Conservation (phyloP, 768 basidiomycete genomes). For the Amylocystis lapponica region DNA sequence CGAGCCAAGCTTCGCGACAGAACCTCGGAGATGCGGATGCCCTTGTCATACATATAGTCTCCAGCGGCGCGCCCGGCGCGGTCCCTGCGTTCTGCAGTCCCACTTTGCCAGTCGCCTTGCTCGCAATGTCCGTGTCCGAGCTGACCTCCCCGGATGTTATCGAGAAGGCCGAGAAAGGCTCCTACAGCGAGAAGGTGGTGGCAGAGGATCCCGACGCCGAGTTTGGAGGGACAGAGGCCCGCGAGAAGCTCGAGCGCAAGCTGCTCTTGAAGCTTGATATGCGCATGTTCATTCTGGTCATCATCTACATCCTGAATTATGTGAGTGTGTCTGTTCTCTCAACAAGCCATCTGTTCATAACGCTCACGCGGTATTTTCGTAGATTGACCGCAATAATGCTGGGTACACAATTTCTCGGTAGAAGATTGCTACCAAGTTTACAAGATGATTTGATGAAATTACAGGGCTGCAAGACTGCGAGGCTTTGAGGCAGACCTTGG, state of each 20-base stretch:
- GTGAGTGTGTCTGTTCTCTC: conserved; percentile 23
- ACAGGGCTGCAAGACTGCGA: conserved; percentile 63
- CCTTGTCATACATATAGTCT: no score
- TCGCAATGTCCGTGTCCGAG: not conserved
- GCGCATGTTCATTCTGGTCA: conserved; percentile 38
- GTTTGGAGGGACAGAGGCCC: conserved; percentile 32
- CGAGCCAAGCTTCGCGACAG: no score
- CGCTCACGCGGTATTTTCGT: not conserved
- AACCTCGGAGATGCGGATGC: no score
- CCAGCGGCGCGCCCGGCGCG: no score
- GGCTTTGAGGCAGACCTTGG: conserved; percentile 68
- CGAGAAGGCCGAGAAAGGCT: conserved; percentile 3
- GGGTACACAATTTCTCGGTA: conserved; percentile 37
- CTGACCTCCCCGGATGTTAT: not conserved
- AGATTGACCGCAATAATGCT: conserved; percentile 72
- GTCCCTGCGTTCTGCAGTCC: no score
- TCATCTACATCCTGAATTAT: conserved; percentile 44
- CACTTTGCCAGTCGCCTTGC: no score
- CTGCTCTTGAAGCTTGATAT: conserved; percentile 40
- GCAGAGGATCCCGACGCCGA: conserved; percentile 23
- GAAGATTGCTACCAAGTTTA: not conserved
- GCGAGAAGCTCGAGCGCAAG: conserved; percentile 35
- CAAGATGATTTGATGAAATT: no score
- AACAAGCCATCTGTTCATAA: not conserved
- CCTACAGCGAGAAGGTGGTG: conserved; percentile 3